Evolutionary conservation across 2,329 filamentous ascomycete genomes (phyloP), one percentile per base, ranked within the genome.

Genomic region (Colletotrichum sidae): DNA sequence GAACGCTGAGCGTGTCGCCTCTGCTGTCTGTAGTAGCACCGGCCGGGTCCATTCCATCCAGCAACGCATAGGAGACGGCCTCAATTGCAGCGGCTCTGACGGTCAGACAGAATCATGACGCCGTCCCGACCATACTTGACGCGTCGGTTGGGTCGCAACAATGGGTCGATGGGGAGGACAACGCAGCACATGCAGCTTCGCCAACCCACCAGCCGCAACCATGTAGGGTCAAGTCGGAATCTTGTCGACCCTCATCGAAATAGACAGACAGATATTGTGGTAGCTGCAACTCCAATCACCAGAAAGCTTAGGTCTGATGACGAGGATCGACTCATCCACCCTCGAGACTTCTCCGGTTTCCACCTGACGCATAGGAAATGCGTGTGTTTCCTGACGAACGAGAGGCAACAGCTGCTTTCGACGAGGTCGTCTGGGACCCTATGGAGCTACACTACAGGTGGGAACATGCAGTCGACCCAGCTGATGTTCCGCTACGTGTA

Each of bases 91-190:
- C 34, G 34, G 46, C 17, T 25, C 45, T 54, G 53, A 62, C 65
- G 65, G 65, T 68, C 62, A 68, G 62, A 62, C 65, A 53, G 39
- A 42, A 54, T 50, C 38, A 55, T 15, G 34, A 42, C 51, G 42
- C 55, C 47, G 25, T 42, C 51, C 33, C 35, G n/a, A 15, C 34
- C 49, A 61, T 56, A 35, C 47, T 25, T 58, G 49, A 45, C 59
- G 37, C 7, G 47, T 17, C 15, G 35, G 37, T 68, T 53, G 55
- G 54, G 65, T 62, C 55, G 53, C 51, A 68, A 67, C 38, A 49
- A 66, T 62, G 62, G 65, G 56, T 55, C 55, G 46, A 44, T 52
- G 51, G 56, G 38, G 60, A 17, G 42, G 62, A 62, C 53, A 60
- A 47, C 62, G 39, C 56, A 66, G 34, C 45, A 41, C 12, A 11